phyloP scores from a whole-genome alignment of 2,329 filamentous ascomycete genomes.

The Phyllosticta citriasiana region DNA sequence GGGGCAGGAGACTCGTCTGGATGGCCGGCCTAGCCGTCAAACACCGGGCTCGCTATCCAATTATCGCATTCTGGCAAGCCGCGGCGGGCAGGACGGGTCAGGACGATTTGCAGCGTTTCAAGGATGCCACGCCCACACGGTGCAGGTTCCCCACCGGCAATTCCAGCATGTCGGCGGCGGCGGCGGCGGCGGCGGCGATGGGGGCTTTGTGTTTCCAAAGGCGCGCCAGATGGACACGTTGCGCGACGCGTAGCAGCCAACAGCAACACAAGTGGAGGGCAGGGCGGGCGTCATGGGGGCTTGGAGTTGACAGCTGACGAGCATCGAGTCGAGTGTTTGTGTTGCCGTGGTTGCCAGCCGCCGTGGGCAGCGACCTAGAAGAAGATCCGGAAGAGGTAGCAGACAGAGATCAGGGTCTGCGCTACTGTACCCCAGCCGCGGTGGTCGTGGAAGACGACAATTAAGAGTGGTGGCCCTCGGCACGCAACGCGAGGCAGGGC shows the following conservation, averaged over 20 bases:
- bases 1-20: not conserved
- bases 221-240: not conserved
- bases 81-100: not conserved
- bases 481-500: not conserved
- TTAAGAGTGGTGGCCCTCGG: not conserved
- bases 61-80: not conserved
- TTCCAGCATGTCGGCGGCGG: not conserved
- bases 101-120: not conserved
- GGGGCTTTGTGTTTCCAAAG: not conserved
- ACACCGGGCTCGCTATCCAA: not conserved
- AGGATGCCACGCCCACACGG: not conserved
- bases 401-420: not conserved
- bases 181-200: no score
- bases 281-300: not conserved
- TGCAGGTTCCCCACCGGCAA: not conserved
- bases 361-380: not conserved
- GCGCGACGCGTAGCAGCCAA: not conserved
- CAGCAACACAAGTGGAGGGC: not conserved
- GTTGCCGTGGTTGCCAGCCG: not conserved
- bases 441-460: not conserved
- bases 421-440: not conserved
- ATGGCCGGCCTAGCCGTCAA: not conserved
- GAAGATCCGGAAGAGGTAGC: not conserved
- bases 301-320: not conserved
- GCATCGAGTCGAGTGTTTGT: not conserved